Evolutionary conservation across 2,329 filamentous ascomycete species (phyloP).

Genomic region (Colletotrichum siamense): DNA sequence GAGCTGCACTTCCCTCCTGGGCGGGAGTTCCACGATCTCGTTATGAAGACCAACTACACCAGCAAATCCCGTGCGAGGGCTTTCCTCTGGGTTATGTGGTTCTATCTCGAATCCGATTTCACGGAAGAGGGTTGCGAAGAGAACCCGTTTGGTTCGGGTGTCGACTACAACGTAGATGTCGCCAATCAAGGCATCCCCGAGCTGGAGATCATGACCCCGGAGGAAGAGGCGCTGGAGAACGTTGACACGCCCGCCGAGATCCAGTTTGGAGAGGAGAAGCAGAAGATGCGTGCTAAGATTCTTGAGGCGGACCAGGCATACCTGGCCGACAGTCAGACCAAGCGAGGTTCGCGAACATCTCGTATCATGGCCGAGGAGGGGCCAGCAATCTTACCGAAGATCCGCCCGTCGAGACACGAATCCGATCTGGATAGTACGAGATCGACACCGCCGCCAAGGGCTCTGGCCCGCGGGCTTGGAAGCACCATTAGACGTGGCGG

Average conservation of each 20-base stretch:
- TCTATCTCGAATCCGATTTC: slow-evolving; percentile 96
- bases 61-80: slow-evolving; percentile 84
- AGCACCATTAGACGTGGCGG: slow-evolving; percentile 41
- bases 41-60: slow-evolving; percentile 86
- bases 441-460: slow-evolving; percentile 47
- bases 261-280: slow-evolving; percentile 74
- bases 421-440: slow-evolving; percentile 51
- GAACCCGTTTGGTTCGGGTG: slow-evolving; percentile 85
- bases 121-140: slow-evolving; percentile 84
- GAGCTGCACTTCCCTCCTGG: slow-evolving; percentile 88
- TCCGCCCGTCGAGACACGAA: slow-evolving; percentile 67
- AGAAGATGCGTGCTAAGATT: slow-evolving; percentile 76
- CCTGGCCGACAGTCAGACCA: slow-evolving; percentile 65
- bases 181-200: slow-evolving; percentile 73
- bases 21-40: slow-evolving; percentile 92
- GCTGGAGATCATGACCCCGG: slow-evolving; percentile 68
- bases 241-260: slow-evolving; percentile 74
- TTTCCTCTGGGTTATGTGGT: slow-evolving; percentile 99
- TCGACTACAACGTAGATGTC: slow-evolving; percentile 68
- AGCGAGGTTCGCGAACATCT: slow-evolving; percentile 53
- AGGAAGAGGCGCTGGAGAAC: slow-evolving; percentile 73
- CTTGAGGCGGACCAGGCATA: slow-evolving; percentile 77
- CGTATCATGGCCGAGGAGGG: slow-evolving; percentile 54
- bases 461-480: slow-evolving; percentile 28
- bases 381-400: slow-evolving; percentile 65